Base-by-base conservation (phyloP, 225 moss, liverwort and hornwort species). In the Bryoerythrophyllum caledonicum region DNA sequence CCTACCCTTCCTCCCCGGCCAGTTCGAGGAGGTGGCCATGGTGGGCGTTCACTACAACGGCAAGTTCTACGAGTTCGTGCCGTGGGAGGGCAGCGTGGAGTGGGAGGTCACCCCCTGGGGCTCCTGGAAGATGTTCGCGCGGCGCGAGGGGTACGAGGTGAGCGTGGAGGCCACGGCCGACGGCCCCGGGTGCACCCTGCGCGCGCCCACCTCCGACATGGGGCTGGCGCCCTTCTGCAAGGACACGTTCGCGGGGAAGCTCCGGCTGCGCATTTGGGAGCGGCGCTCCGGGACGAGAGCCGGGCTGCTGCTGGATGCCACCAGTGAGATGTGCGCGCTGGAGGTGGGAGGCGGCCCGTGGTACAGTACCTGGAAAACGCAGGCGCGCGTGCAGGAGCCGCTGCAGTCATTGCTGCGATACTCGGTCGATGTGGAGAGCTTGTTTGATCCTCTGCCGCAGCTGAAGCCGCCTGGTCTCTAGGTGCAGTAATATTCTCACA, bases 291-390 rank as follows among this genome's bases (percentile, higher is more conserved):
- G 75, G 17, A 27, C 35, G 5, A 74, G 82, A 60, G 82, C 80
- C 30, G 70, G 82, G 73, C 63, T 85, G 23, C 81, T 99, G 32
- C 71, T 99, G 60, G 97, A 99, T 69, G 84, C 80, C 28, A 91
- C 82, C 1, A 93, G 91, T 54, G 84, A 78, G 21, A 85, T 95
- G 93, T 88, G 87, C 70, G 97, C 97, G 5, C 67, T 99, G 78
- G 97, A 99, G 57, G 89, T 90, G 5, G 97, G 97, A 28, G 97
- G 97, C 73, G 95, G 90, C 12, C 91, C 97, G 16, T 99, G 95
- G 97, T 95, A 95, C 76, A 82, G 43, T 61, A 68, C 63, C 0
- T 99, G 97, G 97, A 79, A 91, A 68, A 56, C 90, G 2, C 71
- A 70, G 8, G 90, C 93, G 10, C 46, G 71, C 40, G 70, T 93